Percentiles rank a stretch among this genome's conserved stretches.
Evolutionary conservation across 2,329 filamentous ascomycete genomes (phyloP).

Genomic region (Colletotrichum karsti): DNA sequence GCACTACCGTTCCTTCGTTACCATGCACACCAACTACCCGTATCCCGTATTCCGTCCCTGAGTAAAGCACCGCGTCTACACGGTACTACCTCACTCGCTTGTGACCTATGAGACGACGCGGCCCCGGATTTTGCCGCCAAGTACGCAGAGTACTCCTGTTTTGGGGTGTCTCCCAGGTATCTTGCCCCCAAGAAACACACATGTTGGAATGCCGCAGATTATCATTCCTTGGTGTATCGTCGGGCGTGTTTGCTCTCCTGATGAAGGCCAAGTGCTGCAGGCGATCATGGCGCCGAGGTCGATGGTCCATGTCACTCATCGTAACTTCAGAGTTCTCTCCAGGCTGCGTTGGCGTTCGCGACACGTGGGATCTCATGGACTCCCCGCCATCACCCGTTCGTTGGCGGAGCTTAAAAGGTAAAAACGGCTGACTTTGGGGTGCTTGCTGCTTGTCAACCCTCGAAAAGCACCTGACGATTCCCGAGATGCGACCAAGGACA

Average conservation of each 20-base stretch:
- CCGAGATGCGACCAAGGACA: slow-evolving; percentile 4
- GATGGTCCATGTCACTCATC: neutral
- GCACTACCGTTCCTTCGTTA: slow-evolving; percentile 4
- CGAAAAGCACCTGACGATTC: slow-evolving; percentile 2
- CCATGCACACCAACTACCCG: slow-evolving; percentile 4
- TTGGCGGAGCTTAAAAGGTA: neutral
- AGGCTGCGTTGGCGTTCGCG: neutral
- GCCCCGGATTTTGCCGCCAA: neutral
- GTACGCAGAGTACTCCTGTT: neutral
- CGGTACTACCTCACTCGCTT: too few relatives aligned
- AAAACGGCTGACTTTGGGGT: neutral
- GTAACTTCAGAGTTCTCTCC: neutral
- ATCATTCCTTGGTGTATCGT: neutral
- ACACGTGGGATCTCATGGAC: neutral
- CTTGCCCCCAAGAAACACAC: neutral
- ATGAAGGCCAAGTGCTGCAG: neutral
- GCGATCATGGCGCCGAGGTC: neutral
- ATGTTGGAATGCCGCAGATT: neutral
- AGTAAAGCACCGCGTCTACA: neutral
- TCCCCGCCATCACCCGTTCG: neutral
- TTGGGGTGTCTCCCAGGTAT: neutral
- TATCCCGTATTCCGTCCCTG: neutral
- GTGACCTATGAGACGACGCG: neutral
- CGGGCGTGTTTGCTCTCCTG: neutral
- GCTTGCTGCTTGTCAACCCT: slow-evolving; percentile 7